Percentiles rank a stretch among this genome's conserved stretches.
phyloP scores from a whole-genome alignment of 768 basidiomycete genomes.

The Amanita jacksonii region DNA sequence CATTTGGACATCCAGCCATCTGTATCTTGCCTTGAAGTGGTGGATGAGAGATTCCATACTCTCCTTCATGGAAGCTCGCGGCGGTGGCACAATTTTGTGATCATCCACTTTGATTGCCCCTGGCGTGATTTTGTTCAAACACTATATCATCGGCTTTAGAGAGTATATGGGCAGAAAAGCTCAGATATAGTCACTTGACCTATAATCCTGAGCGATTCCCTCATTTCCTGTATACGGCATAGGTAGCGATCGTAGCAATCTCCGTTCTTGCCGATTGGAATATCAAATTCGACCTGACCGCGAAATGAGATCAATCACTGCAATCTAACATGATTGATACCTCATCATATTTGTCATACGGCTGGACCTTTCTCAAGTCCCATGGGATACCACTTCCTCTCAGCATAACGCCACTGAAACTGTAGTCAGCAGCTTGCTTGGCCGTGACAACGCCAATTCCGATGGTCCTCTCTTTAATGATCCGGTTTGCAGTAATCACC shows the following conservation, averaged over 20 bases:
- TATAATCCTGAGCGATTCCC: constrained; percentile 88
- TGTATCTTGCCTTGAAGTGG: constrained; percentile 76
- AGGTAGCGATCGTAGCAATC: constrained; percentile 98
- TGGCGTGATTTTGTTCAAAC: constrained; percentile 93
- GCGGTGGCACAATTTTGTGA: constrained; percentile 94
- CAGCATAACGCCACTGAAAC: constrained; percentile 96
- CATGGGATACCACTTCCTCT: constrained; percentile 89
- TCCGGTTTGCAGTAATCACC: constrained; percentile 93
- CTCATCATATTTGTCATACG: constrained; percentile 97
- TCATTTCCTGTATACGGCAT: constrained; percentile 97
- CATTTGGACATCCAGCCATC: not conserved
- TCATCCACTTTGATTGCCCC: constrained; percentile 94
- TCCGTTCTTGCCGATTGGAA: constrained; percentile 94
- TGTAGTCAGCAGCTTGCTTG: constrained; percentile 84
- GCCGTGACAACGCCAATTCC: constrained; percentile 88
- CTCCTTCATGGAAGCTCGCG: constrained; percentile 98
- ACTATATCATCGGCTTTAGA: constrained; percentile 32
- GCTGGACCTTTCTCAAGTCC: constrained; percentile 87
- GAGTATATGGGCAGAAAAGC: not conserved
- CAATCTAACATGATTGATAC: constrained; percentile 24
- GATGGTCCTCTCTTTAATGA: constrained; percentile 94
- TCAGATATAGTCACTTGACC: constrained; percentile 39
- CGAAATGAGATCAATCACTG: not conserved
- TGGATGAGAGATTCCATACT: constrained; percentile 97
- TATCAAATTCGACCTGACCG: constrained; percentile 83